A percentile compares a stretch with the other conserved stretches of the same genome.
These are phyloP conservation scores for Didymella exigua DNA, from an alignment of 2,329 filamentous ascomycete species.

Conservation along the genomic window DNA sequence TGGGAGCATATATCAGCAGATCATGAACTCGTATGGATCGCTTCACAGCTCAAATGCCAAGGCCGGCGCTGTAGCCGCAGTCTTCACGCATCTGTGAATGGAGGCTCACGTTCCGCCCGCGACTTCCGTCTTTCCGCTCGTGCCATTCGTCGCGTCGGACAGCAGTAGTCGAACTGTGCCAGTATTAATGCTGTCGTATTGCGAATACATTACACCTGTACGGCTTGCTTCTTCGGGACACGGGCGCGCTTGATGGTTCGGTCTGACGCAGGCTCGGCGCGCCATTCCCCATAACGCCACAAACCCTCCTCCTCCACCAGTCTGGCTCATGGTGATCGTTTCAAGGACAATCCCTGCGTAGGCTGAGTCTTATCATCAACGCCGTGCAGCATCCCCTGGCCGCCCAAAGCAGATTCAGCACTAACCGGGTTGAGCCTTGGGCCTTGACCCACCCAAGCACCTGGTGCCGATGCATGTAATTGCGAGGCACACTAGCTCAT, in stretches of 20 bases:
- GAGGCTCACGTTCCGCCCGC: background rate
- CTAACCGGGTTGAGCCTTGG: constrained; percentile 31
- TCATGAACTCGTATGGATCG: constrained; percentile 22
- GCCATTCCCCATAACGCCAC: constrained; percentile 25
- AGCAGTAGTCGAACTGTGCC: constrained; percentile 10
- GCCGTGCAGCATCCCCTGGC: constrained; percentile 36
- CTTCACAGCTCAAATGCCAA: constrained; percentile 7
- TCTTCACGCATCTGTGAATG: background rate
- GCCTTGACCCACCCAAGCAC: constrained; percentile 36
- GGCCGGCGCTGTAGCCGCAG: constrained; percentile 11
- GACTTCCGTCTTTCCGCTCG: constrained; percentile 4
- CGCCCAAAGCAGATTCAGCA: constrained; percentile 28
- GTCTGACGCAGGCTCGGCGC: constrained; percentile 35
- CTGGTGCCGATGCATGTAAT: constrained; percentile 23
- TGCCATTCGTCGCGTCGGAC: constrained; percentile 9
- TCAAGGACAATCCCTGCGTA: constrained; percentile 29
- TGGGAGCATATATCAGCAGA: constrained; percentile 19
- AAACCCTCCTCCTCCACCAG: constrained; percentile 24
- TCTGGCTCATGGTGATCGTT: constrained; percentile 28
- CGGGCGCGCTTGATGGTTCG: constrained; percentile 24
- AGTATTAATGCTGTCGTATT: constrained; percentile 32
- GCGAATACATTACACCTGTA: constrained; percentile 36
- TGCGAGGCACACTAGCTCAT: constrained; percentile 43
- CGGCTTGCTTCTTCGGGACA: constrained; percentile 18
- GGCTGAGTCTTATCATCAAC: constrained; percentile 38